Evolutionary conservation across 352 stramenopile species (phyloP), one percentile per base, ranked within the genome.

Genomic region (Phytopythium delawarense): DNA sequence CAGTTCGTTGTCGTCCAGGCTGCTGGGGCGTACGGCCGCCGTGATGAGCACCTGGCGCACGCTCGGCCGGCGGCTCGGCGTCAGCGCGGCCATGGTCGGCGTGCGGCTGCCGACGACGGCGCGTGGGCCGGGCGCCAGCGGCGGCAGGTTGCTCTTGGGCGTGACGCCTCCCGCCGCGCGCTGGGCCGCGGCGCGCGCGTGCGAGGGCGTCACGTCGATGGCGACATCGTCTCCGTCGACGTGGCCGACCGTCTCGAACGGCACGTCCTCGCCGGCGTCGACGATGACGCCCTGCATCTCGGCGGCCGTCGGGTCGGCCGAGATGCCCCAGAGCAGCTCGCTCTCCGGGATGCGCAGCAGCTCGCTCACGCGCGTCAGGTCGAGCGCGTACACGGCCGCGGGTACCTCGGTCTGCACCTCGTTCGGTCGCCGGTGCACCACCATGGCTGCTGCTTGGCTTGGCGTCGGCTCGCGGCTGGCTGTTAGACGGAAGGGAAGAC

Each of bases 261-360:
- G 79, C 44, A 91, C 79, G 63, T 87, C 76, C 65, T 89, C 79
- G 20, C 83, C 83, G 35, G 81, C 76, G 61, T 92, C 81, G 13
- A 92, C 81, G 62, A 92, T 78, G 25, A 92, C 80, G 48, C 83
- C 81, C 53, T 92, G 83, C 67, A 92, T 92, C 46, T 88, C 81
- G 23, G 78, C 84, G 44, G 75, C 72, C 25, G 68, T 80, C 45
- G 77, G 78, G 59, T 87, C 64, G 13, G 70, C 60, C 61, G 87
- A 75, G 66, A 92, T 88, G 44, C 81, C 78, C 20, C 61, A 69
- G 42, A 86, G 60, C 32, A 88, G 65, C 59, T 88, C 78, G 35
- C 60, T 59, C 66, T 84, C 70, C 35, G 72, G 75, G 64, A 88
- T 85, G 51, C 49, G 45, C 32, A 82, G 71, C 44, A 88, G 65